Evolutionary conservation across 805 yeast genomes (phyloP), one percentile per base, ranked within the genome.

Genomic region (Wickerhamiella slavikovae): DNA sequence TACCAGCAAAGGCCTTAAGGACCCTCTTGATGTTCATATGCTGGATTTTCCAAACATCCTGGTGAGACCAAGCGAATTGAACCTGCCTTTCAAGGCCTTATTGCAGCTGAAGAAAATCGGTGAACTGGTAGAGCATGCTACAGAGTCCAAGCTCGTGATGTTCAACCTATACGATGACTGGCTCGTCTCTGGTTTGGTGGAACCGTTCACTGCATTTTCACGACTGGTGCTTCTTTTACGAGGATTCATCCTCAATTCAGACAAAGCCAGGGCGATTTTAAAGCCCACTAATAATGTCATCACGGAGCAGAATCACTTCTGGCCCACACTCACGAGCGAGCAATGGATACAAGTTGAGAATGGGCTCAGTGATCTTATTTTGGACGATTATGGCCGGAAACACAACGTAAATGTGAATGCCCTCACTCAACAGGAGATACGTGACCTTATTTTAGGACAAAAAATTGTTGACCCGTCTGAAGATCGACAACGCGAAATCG

Each of bases 1-100:
- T 7, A 77, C 94, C 0, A 60, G 96, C 42, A 79, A 77, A 43
- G 91, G 93, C 10, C 74, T 89, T 62, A 45, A 77, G 35, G 99
- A 89, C 56, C 96, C 99, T 3, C 55, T 89, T 30, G 95, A 85
- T 44, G 95, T 82, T 20, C 96, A 89, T 43, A 78, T 89, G 93
- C 64, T 85, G 31, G 96, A 89, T 49, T 89, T 83, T 60, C 94
- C 95, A 13, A 82, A 80, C 48, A 74, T 82, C 29, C 66, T 85
- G 0, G 75, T 89, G 20, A 65, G 95, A 30, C 79, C 92, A 2
- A 74, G 93, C 1, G 96, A 89, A 48, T 57, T 89, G 32, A 74
- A 73, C 40, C 54, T 89, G 35, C 98, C 99, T 13, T 89, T 89
- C 57, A 73, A 75, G 17, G 71, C 92, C 1, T 78, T 92, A 0